Base-by-base conservation (phyloP, 495 filamentous ascomycete species). In the Penicillium manginii region DNA sequence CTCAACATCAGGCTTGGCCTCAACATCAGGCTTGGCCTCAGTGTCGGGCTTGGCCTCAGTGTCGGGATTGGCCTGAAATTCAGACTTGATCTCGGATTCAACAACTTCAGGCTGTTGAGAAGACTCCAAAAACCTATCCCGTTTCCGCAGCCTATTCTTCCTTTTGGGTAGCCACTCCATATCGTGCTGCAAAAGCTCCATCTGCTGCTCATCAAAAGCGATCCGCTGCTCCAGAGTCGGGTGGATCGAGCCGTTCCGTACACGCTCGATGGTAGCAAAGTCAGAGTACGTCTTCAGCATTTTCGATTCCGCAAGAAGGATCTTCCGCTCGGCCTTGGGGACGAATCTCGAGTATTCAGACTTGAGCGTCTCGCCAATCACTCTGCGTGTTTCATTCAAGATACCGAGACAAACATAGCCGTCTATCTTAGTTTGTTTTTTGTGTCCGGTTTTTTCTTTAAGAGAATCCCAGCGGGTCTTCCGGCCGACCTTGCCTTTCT, bases 231-330 rank as follows among this genome's bases (percentile, higher is more conserved):
- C 59, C 4, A 26, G 10, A 4, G 73, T 72, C 2, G 73, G 68
- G 39, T 56, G 53, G 12, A 76, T 32, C 40, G 37, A n/a, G 26
- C 19, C 29, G 2, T 9, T 26, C 37, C 46, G 32, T 50, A 66
- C 65, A 15, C 58, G 58, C 17, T 63, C 32, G 12, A 64, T 32
- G 2, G 64, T 46, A 10, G 65, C 59, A 15, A 52, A 23, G 2
- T 70, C 62, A 4, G 74, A 77, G 33, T 76, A 80, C 22, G 61
- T 71, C 26, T 64, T 68, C 52, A 79, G 52, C 49, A 63, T 45
- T 1, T 54, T 54, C 29, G 73, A 67, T 19, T 73, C 64, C 17
- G 62, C 19, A 26, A 56, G 19, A 21, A 75, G 57, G 2, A 49
- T 12, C 47, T 67, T 50, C 29, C 69, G 71, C 19, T 68, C 66